A percentile compares a stretch with the other conserved stretches of the same genome.
Conservation (phyloP, 2,329 filamentous ascomycete genomes). For the Epichloe hybrida region DNA sequence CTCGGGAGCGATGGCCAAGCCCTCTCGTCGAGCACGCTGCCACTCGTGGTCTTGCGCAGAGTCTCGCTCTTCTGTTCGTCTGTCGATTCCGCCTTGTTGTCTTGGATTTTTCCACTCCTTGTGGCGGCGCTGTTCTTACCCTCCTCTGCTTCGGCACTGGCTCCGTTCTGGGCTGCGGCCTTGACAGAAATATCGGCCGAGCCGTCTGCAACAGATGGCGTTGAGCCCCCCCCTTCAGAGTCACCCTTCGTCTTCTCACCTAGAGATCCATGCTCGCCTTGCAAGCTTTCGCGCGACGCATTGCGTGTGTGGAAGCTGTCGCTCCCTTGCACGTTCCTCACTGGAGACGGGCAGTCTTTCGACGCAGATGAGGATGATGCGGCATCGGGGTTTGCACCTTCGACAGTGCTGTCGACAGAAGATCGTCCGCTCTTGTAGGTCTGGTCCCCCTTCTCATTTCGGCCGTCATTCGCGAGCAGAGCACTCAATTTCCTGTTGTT, state of each 20-base stretch:
- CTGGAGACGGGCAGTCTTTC: background rate
- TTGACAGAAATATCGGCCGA: background rate
- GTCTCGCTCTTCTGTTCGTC: background rate
- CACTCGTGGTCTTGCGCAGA: background rate
- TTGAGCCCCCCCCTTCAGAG: too few species aligned
- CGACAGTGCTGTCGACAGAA: background rate
- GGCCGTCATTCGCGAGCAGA: background rate
- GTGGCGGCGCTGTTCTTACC: background rate
- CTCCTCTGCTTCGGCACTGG: background rate
- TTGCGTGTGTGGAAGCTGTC: too few species aligned
- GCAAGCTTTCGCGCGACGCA: background rate
- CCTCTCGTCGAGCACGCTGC: constrained; percentile 1
- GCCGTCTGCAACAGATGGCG: background rate
- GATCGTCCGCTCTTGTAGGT: background rate
- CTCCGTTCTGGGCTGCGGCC: background rate
- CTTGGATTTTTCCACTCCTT: background rate
- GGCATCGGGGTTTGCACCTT: background rate
- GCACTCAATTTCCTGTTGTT: background rate
- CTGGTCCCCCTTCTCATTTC: background rate
- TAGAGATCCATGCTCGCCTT: background rate
- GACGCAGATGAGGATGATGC: background rate
- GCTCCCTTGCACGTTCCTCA: too few species aligned
- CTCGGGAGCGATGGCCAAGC: constrained; percentile 2
- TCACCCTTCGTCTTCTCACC: background rate
- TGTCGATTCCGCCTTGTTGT: too few species aligned